Evolutionary conservation across 2,329 filamentous ascomycete genomes (phyloP), one percentile per base, ranked within the genome.

Genomic region (Sordariomycetes sp.): DNA sequence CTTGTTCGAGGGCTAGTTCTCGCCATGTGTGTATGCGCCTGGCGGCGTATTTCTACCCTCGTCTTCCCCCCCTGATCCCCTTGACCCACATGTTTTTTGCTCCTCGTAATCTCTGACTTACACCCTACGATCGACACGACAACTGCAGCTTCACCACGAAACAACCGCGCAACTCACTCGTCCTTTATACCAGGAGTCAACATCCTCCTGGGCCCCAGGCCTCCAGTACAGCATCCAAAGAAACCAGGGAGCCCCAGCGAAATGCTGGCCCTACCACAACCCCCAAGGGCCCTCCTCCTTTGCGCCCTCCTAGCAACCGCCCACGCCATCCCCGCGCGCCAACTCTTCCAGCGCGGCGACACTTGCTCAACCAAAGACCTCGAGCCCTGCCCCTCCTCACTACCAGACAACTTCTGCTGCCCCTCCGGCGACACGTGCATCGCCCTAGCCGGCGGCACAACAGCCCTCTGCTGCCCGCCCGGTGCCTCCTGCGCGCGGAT

Each of bases 391-490:
- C 69, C 76, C 25, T 66, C 70, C 32, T 73, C 71, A 34, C 74
- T 88, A 24, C 84, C 86, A 1, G 72, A 72, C 55, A 75, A 78
- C 66, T 89, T 90, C 66, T 90, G 86, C 73, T 91, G 87, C 65
- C 69, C 76, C 3, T 60, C 69, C 32, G 69, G 67, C 20, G 71
- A 75, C 7, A 74, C 66, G 2, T 91, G 87, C 69, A 72, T 81
- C 48, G 64, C 76, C 1, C 76, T 90, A 53, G 84, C 84, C 12
- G 80, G 73, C n/a, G 72, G 75, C 52, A 85, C 84, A 6, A 87
- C 86, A 0, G 76, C 85, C 15, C 72, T 90, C 54, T 91, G 87
- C 72, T 91, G 87, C 65, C 86, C 86, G 1, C 61, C 68, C 1
- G 79, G 76, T 39, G 64, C 63, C 39, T 73, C 75, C 63, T 91